phyloP scores from a whole-genome alignment of 2,329 filamentous ascomycete species.

The Aspergillus chevalieri region DNA sequence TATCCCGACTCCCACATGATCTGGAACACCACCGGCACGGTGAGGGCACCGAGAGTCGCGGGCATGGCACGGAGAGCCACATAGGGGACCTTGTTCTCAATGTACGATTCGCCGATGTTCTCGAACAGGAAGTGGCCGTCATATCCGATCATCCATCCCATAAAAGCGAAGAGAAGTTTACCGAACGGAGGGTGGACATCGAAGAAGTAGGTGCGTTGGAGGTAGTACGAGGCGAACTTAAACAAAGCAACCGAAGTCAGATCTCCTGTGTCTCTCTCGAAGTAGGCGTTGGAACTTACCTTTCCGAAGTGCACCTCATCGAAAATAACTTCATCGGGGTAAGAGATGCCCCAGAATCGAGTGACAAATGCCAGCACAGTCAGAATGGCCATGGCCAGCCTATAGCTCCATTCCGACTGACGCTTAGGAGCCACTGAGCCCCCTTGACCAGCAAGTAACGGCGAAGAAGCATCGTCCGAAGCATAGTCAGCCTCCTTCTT shows the following conservation, averaged over 20 bases:
- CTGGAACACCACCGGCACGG: constrained; percentile 85
- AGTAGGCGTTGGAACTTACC: constrained; percentile 49
- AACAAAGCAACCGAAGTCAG: constrained; percentile 10
- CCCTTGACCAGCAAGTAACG: constrained; percentile 5
- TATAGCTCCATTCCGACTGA: constrained; percentile 72
- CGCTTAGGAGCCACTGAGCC: constrained; percentile 14
- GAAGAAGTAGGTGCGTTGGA: constrained; percentile 98
- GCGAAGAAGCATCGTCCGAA: constrained; percentile 16
- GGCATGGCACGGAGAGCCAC: constrained; percentile 92
- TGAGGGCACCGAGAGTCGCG: constrained; percentile 83
- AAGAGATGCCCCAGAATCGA: constrained; percentile 91
- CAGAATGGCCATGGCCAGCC: constrained; percentile 68
- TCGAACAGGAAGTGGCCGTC: constrained; percentile 97
- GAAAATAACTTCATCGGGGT: constrained; percentile 95
- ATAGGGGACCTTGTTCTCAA: constrained; percentile 94
- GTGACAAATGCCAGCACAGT: constrained; percentile 83
- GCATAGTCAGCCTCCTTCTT: constrained; percentile 29
- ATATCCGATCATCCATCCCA: constrained; percentile 96
- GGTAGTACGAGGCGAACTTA: constrained; percentile 63
- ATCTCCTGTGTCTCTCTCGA: background rate
- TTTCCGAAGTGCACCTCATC: constrained; percentile 99
- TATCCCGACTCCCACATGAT: constrained; percentile 99
- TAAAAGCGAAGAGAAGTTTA: constrained; percentile 93
- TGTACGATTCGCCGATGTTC: constrained; percentile 98
- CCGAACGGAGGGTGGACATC: constrained; percentile 97